A percentile compares a stretch with the other conserved stretches of the same genome.
phyloP scores from a whole-genome alignment of 345 rosid species.

The Lumnitzera racemosa region DNA sequence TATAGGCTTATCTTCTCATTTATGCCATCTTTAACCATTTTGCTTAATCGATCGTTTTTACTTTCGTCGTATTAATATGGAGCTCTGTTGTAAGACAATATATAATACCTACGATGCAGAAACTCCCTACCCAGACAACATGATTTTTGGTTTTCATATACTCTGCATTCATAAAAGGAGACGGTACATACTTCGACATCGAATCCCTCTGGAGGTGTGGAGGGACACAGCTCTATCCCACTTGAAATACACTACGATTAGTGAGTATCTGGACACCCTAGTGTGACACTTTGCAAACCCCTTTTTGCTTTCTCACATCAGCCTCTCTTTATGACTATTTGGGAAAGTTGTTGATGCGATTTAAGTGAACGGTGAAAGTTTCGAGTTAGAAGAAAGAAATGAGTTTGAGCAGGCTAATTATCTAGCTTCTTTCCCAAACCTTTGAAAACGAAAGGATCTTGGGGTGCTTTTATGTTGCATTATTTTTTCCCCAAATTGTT shows the following conservation, averaged over 20 bases:
- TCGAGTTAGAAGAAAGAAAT: too few relatives aligned
- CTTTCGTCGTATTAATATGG: too few relatives aligned
- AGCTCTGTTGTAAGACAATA: neutral
- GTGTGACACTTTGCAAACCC: slow-evolving; percentile 8
- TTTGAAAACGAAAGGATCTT: too few relatives aligned
- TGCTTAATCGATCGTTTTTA: too few relatives aligned
- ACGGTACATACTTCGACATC: slow-evolving; percentile 44
- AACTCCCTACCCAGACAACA: slow-evolving; percentile 41
- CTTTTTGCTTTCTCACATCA: neutral
- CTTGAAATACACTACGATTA: slow-evolving; percentile 37
- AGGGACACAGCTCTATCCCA: slow-evolving; percentile 36
- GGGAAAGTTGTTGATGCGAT: too few relatives aligned
- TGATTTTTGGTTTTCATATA: slow-evolving; percentile 42
- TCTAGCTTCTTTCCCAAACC: too few relatives aligned
- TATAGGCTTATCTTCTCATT: too few relatives aligned
- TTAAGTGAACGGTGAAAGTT: too few relatives aligned
- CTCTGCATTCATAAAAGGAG: slow-evolving; percentile 47
- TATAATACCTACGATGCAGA: slow-evolving; percentile 31
- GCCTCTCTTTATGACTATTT: neutral
- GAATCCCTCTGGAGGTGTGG: slow-evolving; percentile 30
- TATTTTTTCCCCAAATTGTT: too few relatives aligned
- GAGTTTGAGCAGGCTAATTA: too few relatives aligned
- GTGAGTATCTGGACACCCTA: slow-evolving; percentile 32
- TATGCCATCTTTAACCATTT: too few relatives aligned
- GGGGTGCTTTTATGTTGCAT: too few relatives aligned